Evolutionary conservation across 2,329 filamentous ascomycete species (phyloP), one percentile per base, ranked within the genome.

Genomic region (Aspergillus sojae): DNA sequence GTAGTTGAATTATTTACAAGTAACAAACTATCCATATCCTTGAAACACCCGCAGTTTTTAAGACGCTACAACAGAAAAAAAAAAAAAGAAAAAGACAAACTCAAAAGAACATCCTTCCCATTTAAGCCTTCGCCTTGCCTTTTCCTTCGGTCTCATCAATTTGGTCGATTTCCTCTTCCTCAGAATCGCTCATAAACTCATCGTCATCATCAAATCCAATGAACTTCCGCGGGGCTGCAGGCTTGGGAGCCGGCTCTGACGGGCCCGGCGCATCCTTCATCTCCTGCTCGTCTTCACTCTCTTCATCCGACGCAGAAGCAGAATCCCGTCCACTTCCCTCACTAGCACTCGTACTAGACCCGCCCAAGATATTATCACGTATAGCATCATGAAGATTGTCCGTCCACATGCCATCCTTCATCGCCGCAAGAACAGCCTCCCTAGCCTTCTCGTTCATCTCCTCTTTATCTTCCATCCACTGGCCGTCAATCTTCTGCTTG

Each of bases 391-490:
- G 75, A 58, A 81, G 71, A 60, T 78, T 79, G 64, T 82, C 79
- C 55, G 77, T 79, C 76, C 80, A 81, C 46, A 68, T 69, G 10
- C 79, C 80, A 43, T 89, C 89, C 68, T 93, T 90, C 66, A 94
- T 84, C 0, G 91, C 89, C 19, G 90, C 86, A 57, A 93, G 78
- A 6, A 92, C 89, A 19, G 91, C 89, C 74, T 94, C 92, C 4
- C 90, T 85, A 0, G 93, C 94, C 77, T 91, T 90, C 80, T 96
- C 93, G 68, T 88, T 90, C 30, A 91, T 91, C 75, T 97, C 93
- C 71, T 97, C 94, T 78, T 96, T 97, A 68, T 93, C 91, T 76
- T 99, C 95, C 46, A 98, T 89, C 93, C 94, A 99, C 75, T 94
- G 91, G 0, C 92, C 93, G 72, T 97, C 93, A 46, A 97, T 69